Conservation (phyloP, 257 asterid genomes). For the Scutellaria barbata region DNA sequence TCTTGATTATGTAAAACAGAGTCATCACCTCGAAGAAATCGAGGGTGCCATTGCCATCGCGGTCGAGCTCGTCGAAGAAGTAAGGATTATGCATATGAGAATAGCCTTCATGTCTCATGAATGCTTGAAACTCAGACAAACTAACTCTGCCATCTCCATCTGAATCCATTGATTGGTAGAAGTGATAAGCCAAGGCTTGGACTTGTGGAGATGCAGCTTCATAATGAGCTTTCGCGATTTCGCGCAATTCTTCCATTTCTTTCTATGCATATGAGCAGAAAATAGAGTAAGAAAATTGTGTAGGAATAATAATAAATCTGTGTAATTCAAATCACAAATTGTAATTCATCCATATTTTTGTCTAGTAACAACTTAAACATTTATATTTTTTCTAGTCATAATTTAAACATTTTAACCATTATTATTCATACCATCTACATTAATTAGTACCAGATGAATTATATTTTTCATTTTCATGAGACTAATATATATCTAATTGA, state of each 20-base stretch:
- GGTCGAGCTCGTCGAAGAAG: constrained; percentile 38
- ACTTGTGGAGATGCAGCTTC: constrained; percentile 36
- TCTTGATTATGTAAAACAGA: constrained; percentile 37
- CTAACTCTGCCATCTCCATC: constrained; percentile 34
- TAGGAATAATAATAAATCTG: too few relatives aligned
- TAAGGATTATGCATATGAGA: constrained; percentile 29
- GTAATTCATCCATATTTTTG: too few relatives aligned
- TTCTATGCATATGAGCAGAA: constrained; percentile 15
- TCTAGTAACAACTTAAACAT: too few relatives aligned
- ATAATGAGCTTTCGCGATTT: constrained; percentile 41
- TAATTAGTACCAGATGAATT: too few relatives aligned
- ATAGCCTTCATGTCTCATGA: constrained; percentile 38
- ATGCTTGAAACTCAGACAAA: constrained; percentile 32
- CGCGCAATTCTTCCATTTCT: constrained; percentile 40
- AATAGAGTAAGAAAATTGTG: too few relatives aligned
- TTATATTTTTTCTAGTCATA: too few relatives aligned
- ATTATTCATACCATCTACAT: too few relatives aligned
- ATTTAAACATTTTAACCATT: too few relatives aligned
- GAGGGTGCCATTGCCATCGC: constrained; percentile 35
- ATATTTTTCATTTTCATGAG: too few relatives aligned
- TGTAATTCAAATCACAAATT: too few relatives aligned
- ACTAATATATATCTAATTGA: too few relatives aligned
- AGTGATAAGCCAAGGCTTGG: constrained; percentile 31
- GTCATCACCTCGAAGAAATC: constrained; percentile 43
- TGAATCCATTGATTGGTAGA: constrained; percentile 37